phyloP scores from a whole-genome alignment of 108 stramenopile genomes.

The Ochromonas danica region DNA sequence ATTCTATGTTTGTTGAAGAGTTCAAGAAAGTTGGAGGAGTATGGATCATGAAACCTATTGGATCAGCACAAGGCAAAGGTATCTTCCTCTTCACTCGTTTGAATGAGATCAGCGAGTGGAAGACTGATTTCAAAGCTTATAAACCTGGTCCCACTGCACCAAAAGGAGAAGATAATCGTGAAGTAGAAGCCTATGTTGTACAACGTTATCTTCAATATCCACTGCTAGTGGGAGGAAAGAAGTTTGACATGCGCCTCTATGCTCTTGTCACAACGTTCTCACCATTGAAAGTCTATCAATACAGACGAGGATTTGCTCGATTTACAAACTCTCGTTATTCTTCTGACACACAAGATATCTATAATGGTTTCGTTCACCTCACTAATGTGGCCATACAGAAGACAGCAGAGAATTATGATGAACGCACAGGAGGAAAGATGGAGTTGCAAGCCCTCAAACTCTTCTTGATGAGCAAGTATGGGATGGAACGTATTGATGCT shows the following conservation, averaged over 20 bases:
- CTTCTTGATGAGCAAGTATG: conserved; percentile 54
- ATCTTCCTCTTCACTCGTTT: conserved; percentile 64
- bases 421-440: conserved; percentile 61
- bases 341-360: conserved; percentile 44
- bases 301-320: conserved; percentile 32
- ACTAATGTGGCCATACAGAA: conserved; percentile 70
- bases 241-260: conserved; percentile 65
- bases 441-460: conserved; percentile 59
- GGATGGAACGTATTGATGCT: conserved; percentile 39
- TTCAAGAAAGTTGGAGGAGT: conserved; percentile 55
- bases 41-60: conserved; percentile 73
- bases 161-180: conserved; percentile 6
- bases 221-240: conserved; percentile 64
- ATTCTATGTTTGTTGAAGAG: conserved; percentile 60
- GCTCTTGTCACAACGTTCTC: conserved; percentile 63
- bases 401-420: conserved; percentile 60
- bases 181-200: conserved; percentile 65
- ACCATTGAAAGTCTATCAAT: conserved; percentile 46
- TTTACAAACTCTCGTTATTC: conserved; percentile 41
- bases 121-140: conserved; percentile 45
- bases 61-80: conserved; percentile 57
- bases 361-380: conserved; percentile 56
- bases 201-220: conserved; percentile 66
- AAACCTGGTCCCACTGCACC: conserved; percentile 3
- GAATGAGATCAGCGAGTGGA: conserved; percentile 61